Percentiles rank a stretch among this genome's conserved stretches.
Conservation (phyloP, 352 stramenopile species). For the Phytophthora palmivora region DNA sequence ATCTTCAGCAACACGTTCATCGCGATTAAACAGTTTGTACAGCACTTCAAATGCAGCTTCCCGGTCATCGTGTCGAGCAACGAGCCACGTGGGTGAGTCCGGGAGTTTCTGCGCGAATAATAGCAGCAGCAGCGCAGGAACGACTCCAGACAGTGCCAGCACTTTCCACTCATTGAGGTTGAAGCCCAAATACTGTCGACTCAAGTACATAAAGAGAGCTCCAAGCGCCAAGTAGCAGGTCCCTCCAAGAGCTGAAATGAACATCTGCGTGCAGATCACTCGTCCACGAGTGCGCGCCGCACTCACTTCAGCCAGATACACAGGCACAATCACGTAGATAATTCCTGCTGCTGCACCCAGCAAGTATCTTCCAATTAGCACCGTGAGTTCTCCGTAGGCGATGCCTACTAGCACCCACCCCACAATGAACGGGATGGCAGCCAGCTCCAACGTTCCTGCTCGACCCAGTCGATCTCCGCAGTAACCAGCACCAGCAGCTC, state of each 20-base stretch:
- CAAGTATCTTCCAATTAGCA: constrained; percentile 72
- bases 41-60: constrained; percentile 71
- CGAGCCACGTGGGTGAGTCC: constrained; percentile 83
- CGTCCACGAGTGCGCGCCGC: constrained; percentile 65
- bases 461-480: constrained; percentile 70
- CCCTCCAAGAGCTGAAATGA: constrained; percentile 47
- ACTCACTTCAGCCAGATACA: constrained; percentile 80
- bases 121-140: constrained; percentile 60
- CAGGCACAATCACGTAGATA: constrained; percentile 64
- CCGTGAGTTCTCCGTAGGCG: constrained; percentile 70
- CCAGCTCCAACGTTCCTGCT: constrained; percentile 75
- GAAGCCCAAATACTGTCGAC: constrained; percentile 73
- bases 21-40: constrained; percentile 54
- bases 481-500: constrained; percentile 61
- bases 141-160: constrained; percentile 57
- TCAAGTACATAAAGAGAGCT: constrained; percentile 67
- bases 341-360: constrained; percentile 64
- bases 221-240: constrained; percentile 65
- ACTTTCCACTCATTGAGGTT: constrained; percentile 87
- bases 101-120: constrained; percentile 72
- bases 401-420: constrained; percentile 76
- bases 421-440: constrained; percentile 73
- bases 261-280: constrained; percentile 51
- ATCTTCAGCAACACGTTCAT: constrained; percentile 64
- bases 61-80: constrained; percentile 74